A percentile compares a stretch with the other conserved stretches of the same genome.
Conservation (phyloP, 179 eudicot genomes). For the Beta macrorhiza region DNA sequence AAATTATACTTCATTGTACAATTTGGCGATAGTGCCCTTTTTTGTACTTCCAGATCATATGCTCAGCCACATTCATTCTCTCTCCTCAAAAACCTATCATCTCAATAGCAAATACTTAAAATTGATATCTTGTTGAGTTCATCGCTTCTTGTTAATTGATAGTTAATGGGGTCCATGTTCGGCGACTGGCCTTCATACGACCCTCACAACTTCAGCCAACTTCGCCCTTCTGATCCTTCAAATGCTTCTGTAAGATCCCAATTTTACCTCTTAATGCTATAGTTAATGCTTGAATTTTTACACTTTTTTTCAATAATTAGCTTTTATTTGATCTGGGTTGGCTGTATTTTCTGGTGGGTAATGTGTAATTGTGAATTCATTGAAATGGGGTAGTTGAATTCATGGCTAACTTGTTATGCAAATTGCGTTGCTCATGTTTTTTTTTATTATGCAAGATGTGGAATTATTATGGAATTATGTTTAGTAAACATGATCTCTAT, state of each 20-base stretch:
- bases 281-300: background rate
- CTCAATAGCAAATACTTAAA: constrained; percentile 2
- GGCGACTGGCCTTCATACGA: constrained; percentile 80
- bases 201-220: constrained; percentile 85
- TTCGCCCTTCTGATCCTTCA: constrained; percentile 74
- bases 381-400: constrained; percentile 20
- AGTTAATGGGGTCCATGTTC: constrained; percentile 56
- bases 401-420: constrained; percentile 20
- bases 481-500: background rate
- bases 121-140: constrained; percentile 8
- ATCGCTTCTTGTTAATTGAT: background rate
- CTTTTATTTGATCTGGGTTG: constrained; percentile 10
- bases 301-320: background rate
- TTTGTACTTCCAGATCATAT: background rate
- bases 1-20: too few species aligned
- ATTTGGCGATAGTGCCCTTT: background rate
- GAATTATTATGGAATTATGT: background rate
- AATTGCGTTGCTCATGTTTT: constrained; percentile 12
- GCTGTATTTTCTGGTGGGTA: background rate
- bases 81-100: constrained; percentile 14
- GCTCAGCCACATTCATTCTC: background rate
- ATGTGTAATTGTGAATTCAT: constrained; percentile 15
- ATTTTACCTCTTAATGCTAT: background rate
- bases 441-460: constrained; percentile 9
- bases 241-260: constrained; percentile 58